Evolutionary conservation across 768 basidiomycete species (phyloP).

Genomic region (Termitomyces sp.): DNA sequence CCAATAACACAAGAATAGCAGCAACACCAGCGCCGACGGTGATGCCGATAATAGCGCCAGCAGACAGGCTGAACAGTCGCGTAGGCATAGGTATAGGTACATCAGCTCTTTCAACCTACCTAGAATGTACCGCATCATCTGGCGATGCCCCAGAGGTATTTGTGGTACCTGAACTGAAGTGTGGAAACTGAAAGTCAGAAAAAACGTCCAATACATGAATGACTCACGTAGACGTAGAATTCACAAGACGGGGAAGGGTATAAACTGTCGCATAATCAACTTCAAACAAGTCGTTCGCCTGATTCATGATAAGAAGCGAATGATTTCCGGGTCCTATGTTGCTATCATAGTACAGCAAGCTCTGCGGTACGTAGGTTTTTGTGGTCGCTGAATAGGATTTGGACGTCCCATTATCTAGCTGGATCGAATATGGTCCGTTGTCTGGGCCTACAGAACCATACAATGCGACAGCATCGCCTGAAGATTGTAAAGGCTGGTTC

Average conservation of each 20-base stretch:
- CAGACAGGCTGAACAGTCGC: neutral
- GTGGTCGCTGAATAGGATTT: neutral
- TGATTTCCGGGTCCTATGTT: constrained; percentile 1
- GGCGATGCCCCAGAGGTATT: neutral
- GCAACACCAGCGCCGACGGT: neutral
- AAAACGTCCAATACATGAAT: neutral
- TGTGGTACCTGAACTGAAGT: neutral
- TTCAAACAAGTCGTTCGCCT: constrained; percentile 4
- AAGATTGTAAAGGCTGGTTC: neutral
- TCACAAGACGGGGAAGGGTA: neutral
- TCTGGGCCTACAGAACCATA: constrained; percentile 12
- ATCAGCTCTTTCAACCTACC: neutral
- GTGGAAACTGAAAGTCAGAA: neutral
- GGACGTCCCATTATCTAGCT: neutral
- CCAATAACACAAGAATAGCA: neutral
- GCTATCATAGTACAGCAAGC: constrained; percentile 4
- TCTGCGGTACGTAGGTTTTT: neutral
- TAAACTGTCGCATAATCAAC: neutral
- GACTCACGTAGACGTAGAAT: constrained; percentile 2
- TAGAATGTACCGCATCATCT: neutral
- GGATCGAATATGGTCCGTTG: constrained; percentile 11
- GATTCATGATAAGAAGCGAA: constrained; percentile 2
- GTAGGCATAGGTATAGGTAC: neutral
- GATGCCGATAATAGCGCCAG: neutral
- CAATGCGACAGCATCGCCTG: constrained; percentile 12